phyloP scores from a whole-genome alignment of 306 rosid species.

The Acacia acuminata region DNA sequence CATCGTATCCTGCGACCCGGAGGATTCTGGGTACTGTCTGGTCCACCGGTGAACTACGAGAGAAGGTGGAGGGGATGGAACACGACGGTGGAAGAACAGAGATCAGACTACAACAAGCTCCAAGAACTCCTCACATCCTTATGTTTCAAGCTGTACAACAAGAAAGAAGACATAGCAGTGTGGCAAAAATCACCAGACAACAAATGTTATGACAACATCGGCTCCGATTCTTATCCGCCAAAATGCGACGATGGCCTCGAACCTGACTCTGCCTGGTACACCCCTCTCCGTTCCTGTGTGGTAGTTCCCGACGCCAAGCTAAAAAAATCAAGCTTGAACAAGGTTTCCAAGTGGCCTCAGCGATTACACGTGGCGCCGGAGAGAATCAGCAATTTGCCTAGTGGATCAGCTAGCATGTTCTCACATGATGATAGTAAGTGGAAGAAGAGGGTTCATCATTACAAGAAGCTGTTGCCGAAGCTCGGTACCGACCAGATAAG shows the following conservation, averaged over 20 bases:
- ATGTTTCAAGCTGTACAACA: slow-evolving; percentile 88
- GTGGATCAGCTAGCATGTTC: slow-evolving; percentile 63
- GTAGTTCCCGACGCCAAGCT: slow-evolving; percentile 72
- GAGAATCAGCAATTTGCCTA: slow-evolving; percentile 53
- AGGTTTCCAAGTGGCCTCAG: slow-evolving; percentile 81
- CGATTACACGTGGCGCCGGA: slow-evolving; percentile 73
- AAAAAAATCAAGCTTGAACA: slow-evolving; percentile 55
- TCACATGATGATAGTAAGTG: slow-evolving; percentile 81
- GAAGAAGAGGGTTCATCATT: slow-evolving; percentile 75
- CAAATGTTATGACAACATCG: slow-evolving; percentile 65
- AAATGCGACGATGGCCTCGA: slow-evolving; percentile 92
- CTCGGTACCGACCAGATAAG: slow-evolving; percentile 79
- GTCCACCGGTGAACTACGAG: slow-evolving; percentile 95
- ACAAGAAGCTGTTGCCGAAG: slow-evolving; percentile 87
- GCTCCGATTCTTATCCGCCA: slow-evolving; percentile 70
- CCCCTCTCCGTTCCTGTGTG: slow-evolving; percentile 83
- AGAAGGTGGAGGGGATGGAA: slow-evolving; percentile 95
- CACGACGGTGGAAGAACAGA: slow-evolving; percentile 86
- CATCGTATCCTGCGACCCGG: slow-evolving; percentile 97
- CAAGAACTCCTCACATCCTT: slow-evolving; percentile 73
- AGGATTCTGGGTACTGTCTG: slow-evolving; percentile 95
- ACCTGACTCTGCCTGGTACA: slow-evolving; percentile 95
- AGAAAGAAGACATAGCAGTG: slow-evolving; percentile 91
- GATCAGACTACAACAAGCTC: slow-evolving; percentile 75
- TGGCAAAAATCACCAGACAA: slow-evolving; percentile 83